Evolutionary conservation across 2,329 filamentous ascomycete species (phyloP), one percentile per base, ranked within the genome.

Genomic region (Xylaria sp.): DNA sequence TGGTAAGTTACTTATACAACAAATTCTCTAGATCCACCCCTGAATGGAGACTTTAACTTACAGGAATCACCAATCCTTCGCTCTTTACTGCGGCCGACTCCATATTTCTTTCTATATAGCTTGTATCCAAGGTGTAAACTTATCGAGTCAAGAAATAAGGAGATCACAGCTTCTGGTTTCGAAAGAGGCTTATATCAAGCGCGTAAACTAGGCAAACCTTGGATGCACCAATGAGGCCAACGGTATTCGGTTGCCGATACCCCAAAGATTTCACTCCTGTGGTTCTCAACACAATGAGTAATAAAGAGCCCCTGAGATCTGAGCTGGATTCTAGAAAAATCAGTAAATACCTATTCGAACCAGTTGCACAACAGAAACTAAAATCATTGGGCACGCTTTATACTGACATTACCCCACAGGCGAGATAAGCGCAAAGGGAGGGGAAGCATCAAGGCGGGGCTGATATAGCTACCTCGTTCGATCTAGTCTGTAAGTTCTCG

Each of bases 21-120:
- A 34, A 9, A 55, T 50, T 50, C 20, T 18, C 5, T 6, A 28
- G n/a, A 31, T 2, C 2, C 25, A 18, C 15, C 23, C n/a, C 61
- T 31, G 8, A 23, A 58, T 25, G 13, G 10, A 52, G 39, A 13
- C 50, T 31, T 60, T 34, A 23, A 78, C 82, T 70, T 80, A 88
- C 87, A 15, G 87, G 87, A 74, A 89, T 89, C 68, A 86, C 78
- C 54, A 89, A 82, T 10, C 84, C 85, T 68, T 88, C 84, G 64
- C 82, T 82, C 72, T 84, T 82, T 23, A 88, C 85, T 51, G 85
- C 85, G 37, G 84, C 77, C 34, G 78, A 68, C 63, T 81, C 77
- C 81, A 82, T 84, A 69, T 54, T 71, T 15, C 13, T n/a, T 58
- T 55, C n/a, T 37, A 12, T 18, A 31, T 28, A 18, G 5, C 10